Base-by-base conservation (phyloP, 371 early-diverging fungal species). In the Mortierella sp. region DNA sequence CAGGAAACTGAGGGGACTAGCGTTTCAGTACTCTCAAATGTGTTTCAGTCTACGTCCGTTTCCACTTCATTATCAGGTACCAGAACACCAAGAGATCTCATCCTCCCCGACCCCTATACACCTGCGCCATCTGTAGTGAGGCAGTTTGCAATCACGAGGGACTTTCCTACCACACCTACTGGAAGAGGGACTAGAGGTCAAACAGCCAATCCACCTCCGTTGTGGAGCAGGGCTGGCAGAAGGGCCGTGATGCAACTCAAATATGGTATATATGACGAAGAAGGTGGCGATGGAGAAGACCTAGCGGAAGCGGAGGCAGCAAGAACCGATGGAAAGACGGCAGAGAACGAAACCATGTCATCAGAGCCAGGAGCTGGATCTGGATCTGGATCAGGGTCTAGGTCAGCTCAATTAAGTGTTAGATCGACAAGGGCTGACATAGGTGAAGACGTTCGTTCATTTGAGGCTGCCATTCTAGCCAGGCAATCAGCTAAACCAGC, bases 221-320 rank as follows among this genome's bases (percentile, higher is more conserved):
- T 69, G n/a, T 75, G 75, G 75, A 64, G 18, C 5, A 57, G 35
- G 45, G 66, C 66, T 54, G 75, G 70, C 16, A 60, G 69, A 20
- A 43, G 62, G 30, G 70, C 70, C 2, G 37, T 70, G 5, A 60
- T 64, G 70, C 61, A 60, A 5, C 62, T 75, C 20, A 75, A 69
- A 30, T 28, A 65, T 54, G 66, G 64, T 9, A 35, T 43, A 18
- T 66, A 39, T 32, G 45, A 52, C 3, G 43, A 60, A 30, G 62
- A 32, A 9, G 28, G 5, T 22, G 68, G 49, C 3, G 39, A 49
- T 18, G 65, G 10, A 37, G 22, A 52, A 47, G 57, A 67, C 5
- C 28, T 11, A 11, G 61, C 5, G 16, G 72, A 57, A 40, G 24
- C 16, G 1, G 37, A 43, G 32, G 35, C 37, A 9, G n/a, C 0